Base-by-base conservation (phyloP, 2,329 filamentous ascomycete species). In the Lachnellula subtilissima region DNA sequence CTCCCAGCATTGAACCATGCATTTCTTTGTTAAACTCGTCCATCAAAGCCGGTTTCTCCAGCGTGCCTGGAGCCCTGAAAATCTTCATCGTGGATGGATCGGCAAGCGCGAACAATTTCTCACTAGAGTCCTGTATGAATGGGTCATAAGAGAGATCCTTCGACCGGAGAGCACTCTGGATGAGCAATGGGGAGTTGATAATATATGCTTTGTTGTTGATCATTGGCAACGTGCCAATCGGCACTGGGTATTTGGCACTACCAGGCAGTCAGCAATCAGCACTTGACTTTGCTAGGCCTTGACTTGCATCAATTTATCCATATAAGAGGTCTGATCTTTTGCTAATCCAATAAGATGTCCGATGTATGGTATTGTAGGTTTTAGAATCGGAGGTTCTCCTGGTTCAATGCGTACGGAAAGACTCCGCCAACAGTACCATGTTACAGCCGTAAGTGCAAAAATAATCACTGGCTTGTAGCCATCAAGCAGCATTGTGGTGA, bases 281-380 rank as follows among this genome's bases (percentile, higher is more conserved):
- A 17, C 12, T 40, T 17, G 37, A 25, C 15, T 43, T 28, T 28
- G 6, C n/a, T 32, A 25, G 7, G 25, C 15, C 8, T 43, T 3
- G 12, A 54, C 64, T 28, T 55, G 76, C 75, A 71, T 69, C 4
- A 77, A 42, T 9, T 62, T 69, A 9, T 62, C 54, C 40, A 70
- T 64, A 53, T 76, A 77, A 43, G 67, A 61, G 15, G 66, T 65
- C 42, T 71, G 65, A 36, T 70, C 56, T 23, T 61, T 57, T 11
- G 76, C 59, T 54, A 78, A 65, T 4, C 74, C 73, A 35, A 79
- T 64, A 14, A 78, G 67, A 58, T 79, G 77, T 3, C 77, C 77
- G 35, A 80, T 63, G 19, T 74, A 66, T 1, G 77, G 76, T 15
- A 79, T 65, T 25, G 50, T 68, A 0, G 74, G 66, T 22, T 69